phyloP scores from a whole-genome alignment of 2,329 filamentous ascomycete species.

The Neofusicoccum sp. region DNA sequence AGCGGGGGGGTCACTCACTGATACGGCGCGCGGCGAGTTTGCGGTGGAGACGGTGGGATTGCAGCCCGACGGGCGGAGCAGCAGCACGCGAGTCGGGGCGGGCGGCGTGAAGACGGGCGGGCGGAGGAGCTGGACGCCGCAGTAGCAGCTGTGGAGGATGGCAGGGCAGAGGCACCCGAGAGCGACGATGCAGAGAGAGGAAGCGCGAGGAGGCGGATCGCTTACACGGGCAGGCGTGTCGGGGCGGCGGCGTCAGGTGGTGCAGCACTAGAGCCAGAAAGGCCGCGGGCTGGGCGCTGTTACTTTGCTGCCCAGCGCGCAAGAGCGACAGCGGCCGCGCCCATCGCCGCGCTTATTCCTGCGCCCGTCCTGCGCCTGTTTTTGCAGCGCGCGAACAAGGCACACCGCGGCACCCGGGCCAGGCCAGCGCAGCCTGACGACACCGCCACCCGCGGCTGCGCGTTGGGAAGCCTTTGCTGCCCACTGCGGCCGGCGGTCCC shows the following conservation, averaged over 20 bases:
- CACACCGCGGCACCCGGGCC: too few relatives aligned
- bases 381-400: too few relatives aligned
- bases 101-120: background rate
- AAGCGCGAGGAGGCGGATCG: conserved; percentile 14
- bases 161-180: background rate
- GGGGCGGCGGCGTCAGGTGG: conserved; percentile 10
- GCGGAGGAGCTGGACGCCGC: background rate
- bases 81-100: background rate
- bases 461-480: conserved; percentile 5
- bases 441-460: background rate
- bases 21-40: background rate
- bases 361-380: background rate
- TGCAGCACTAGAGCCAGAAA: conserved; percentile 14
- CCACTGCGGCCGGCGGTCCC: background rate
- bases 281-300: conserved; percentile 1
- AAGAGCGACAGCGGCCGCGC: conserved; percentile 7
- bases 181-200: conserved; percentile 6
- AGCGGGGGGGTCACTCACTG: conserved; percentile 21
- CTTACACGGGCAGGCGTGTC: conserved; percentile 4
- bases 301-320: background rate
- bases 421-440: too few relatives aligned
- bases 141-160: background rate
- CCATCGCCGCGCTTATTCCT: background rate
- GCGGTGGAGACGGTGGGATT: conserved; percentile 17
- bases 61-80: conserved; percentile 15